A percentile compares a stretch with the other conserved stretches of the same genome.
phyloP scores from a whole-genome alignment of 768 basidiomycete genomes.

The Lentinula aciculospora region DNA sequence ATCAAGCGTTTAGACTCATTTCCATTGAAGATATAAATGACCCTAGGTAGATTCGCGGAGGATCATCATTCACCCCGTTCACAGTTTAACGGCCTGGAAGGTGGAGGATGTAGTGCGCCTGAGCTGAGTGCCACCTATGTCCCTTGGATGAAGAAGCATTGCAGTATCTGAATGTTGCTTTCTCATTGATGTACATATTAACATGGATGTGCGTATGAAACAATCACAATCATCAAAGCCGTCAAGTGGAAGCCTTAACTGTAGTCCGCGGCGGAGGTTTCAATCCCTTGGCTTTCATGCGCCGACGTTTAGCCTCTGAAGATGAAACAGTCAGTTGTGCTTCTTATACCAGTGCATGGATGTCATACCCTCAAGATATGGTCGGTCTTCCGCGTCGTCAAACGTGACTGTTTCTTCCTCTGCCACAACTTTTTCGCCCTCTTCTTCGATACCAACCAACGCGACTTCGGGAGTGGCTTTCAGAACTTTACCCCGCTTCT shows the following conservation, averaged over 20 bases:
- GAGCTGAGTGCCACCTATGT: too few relatives aligned
- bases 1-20: neutral
- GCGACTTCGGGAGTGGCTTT: conserved; percentile 22
- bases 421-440: conserved; percentile 23
- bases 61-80: too few relatives aligned
- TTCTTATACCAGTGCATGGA: conserved; percentile 4
- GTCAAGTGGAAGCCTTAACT: conserved; percentile 19
- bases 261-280: conserved; percentile 52
- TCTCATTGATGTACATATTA: neutral
- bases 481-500: conserved; percentile 55
- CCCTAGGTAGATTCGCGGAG: neutral
- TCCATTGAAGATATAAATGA: neutral
- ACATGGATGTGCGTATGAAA: neutral
- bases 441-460: conserved; percentile 22
- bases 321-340: neutral
- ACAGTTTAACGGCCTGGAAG: too few relatives aligned
- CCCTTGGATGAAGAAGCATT: too few relatives aligned
- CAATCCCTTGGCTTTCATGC: conserved; percentile 72
- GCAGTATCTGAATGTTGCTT: too few relatives aligned
- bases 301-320: conserved; percentile 67
- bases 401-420: conserved; percentile 49
- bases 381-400: conserved; percentile 70
- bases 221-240: neutral
- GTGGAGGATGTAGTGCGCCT: too few relatives aligned
- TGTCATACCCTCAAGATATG: conserved; percentile 72